Base-by-base conservation (phyloP, 192 early-diverging fungal species). In the Entomortierella lignicola region DNA sequence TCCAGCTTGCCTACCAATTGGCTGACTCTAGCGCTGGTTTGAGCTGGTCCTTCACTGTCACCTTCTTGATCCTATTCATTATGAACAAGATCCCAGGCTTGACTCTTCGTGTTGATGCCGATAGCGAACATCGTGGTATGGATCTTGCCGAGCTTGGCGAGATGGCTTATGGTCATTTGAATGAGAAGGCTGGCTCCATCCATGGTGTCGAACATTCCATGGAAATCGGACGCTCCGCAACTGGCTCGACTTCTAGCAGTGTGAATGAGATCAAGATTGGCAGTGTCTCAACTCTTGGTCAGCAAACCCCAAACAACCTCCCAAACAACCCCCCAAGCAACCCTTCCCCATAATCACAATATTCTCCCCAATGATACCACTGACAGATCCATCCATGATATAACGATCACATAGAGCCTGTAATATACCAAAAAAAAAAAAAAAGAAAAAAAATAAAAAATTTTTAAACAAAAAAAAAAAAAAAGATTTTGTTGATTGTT, bases 121-220 rank as follows among this genome's bases (percentile, higher is more conserved):
- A 89, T 54, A 85, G 86, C 66, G 90, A 91, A 80, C 80, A 88
- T 30, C 63, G 85, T 0, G 96, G 96, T 39, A 73, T 92, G 34
- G 95, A 98, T 80, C 71, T 91, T 26, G 83, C 94, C 30, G 92
- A 97, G 81, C 90, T 97, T 71, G 95, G 96, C 53, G 95, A 95
- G 82, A 54, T 68, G 34, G 83, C 83, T 42, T 88, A 88, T 44
- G 85, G 80, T 30, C 84, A 86, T 8, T 81, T 88, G 15, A 73
- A 86, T 32, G 58, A 84, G 43, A 71, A 81, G 53, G 70, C 54
- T 1, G 42, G 27, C 0, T 13, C 53, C 4, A 26, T 72, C 27
- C 20, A 65, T 29, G 71, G 71, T 32, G 48, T 85, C 0, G 82
- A 88, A 30, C 65, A 82, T 29, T 51, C 48, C 1, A 75, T 80